Evolutionary conservation across 441 rosid genomes (phyloP).

Genomic region (Arabidopsis lyrata): DNA sequence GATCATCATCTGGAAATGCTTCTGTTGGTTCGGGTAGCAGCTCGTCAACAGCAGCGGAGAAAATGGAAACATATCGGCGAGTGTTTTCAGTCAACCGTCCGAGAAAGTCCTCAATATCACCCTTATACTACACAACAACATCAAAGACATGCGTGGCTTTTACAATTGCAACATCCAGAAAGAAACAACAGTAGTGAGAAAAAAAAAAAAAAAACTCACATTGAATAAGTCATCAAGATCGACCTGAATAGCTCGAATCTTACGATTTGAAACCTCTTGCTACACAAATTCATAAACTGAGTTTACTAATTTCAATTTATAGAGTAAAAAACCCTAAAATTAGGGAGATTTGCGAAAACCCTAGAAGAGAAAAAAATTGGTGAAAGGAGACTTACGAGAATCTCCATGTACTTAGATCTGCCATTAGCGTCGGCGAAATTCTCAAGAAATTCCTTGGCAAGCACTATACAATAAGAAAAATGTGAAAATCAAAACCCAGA

Average conservation of each 20-base stretch:
- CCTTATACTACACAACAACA: slow-evolving; percentile 74
- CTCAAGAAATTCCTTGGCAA: slow-evolving; percentile 84
- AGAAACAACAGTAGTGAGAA: not conserved
- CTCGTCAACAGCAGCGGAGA: slow-evolving; percentile 82
- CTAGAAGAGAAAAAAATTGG: slow-evolving; percentile 6
- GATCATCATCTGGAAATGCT: slow-evolving; percentile 92
- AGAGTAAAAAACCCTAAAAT: slow-evolving; percentile 30
- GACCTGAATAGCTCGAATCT: slow-evolving; percentile 80
- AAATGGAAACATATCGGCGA: slow-evolving; percentile 77
- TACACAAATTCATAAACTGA: slow-evolving; percentile 40
- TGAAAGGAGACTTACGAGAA: slow-evolving; percentile 67
- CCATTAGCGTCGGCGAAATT: slow-evolving; percentile 76
- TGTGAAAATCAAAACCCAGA: not conserved
- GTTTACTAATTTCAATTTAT: not conserved
- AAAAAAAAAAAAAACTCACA: slow-evolving; percentile 48
- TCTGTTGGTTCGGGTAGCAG: slow-evolving; percentile 90
- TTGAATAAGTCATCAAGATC: slow-evolving; percentile 83
- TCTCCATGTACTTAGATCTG: slow-evolving; percentile 77
- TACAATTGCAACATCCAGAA: slow-evolving; percentile 15
- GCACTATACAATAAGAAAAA: slow-evolving; percentile 45
- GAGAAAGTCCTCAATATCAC: slow-evolving; percentile 71
- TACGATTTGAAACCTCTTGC: slow-evolving; percentile 93
- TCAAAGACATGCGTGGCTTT: slow-evolving; percentile 7
- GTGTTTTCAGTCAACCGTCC: slow-evolving; percentile 85
- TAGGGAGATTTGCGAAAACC: slow-evolving; percentile 31